Base-by-base conservation (phyloP, 257 asterid genomes). In the Ligustrum vulgare region DNA sequence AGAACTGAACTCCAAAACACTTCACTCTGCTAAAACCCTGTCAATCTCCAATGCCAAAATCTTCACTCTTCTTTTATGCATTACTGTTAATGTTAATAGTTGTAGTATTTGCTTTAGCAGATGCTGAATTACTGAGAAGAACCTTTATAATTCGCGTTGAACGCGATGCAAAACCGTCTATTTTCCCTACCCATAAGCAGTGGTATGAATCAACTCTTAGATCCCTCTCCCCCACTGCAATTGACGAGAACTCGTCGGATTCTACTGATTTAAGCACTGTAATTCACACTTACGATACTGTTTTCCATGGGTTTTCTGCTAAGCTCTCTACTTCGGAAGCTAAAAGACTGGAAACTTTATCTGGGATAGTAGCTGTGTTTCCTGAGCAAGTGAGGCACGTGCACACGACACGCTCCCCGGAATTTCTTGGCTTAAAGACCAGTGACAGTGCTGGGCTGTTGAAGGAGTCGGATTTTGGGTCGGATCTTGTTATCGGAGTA, bases 361-460 rank as follows among this genome's bases (percentile, higher is more conserved):
- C 84, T 3, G 96, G 89, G 67, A 20, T 94, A 45, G 22, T 92
- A 18, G 88, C 88, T 63, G 89, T 90, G 23, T 83, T 90, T 74
- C 97, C 94, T 7, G 97, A 93, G 69, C 95, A 84, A 62, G 93
- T 90, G 54, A 75, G 97, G 81, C 92, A 79, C 0, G 1, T 92
- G 70, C 94, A 90, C 41, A 94, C 98, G 9, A 94, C 98, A 6
- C 90, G 97, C 8, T 90, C 98, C 20, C 98, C 98, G 28, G 91
- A 87, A 79, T 94, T 94, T 65, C 87, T 94, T 2, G 98, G 98
- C 1, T 68, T 94, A 83, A 87, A 56, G 67, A 85, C 89, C 15
- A 81, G 80, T 2, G 92, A 83, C 35, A 85, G 72, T 25, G 91
- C 92, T 3, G 97, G 97, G n/a, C 65, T 90, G 79, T 58, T 90